These are phyloP conservation scores for Tricholomella constricta DNA, from an alignment of 768 basidiomycete genomes.

Conservation along the genomic window DNA sequence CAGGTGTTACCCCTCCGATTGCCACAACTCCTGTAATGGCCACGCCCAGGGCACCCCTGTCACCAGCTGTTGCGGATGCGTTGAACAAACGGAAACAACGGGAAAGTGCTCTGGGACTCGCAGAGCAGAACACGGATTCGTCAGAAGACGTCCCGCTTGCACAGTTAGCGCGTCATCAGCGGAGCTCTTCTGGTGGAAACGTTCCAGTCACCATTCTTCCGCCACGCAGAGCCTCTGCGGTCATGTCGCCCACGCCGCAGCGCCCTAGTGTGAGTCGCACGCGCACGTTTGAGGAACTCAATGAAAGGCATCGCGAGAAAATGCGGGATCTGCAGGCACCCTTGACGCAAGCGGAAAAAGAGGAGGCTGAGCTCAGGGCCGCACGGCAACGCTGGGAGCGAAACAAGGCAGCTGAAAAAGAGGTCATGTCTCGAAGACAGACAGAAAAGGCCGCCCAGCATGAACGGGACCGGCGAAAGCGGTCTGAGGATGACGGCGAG, in stretches of 20 bases:
- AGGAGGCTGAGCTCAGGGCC: conserved; percentile 72
- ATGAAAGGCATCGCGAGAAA: conserved; percentile 83
- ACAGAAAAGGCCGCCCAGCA: conserved; percentile 65
- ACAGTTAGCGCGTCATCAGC: conserved; percentile 28
- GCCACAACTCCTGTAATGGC: conserved; percentile 50
- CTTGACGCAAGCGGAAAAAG: conserved; percentile 76
- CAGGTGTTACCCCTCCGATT: conserved; percentile 80
- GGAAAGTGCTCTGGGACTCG: conserved; percentile 63
- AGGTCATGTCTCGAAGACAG: conserved; percentile 71
- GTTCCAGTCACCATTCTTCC: conserved; percentile 50
- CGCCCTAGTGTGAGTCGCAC: conserved; percentile 52
- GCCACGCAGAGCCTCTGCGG: conserved; percentile 41
- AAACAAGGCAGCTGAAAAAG: conserved; percentile 71
- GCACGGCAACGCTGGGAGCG: conserved; percentile 85
- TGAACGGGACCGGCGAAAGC: conserved; percentile 47
- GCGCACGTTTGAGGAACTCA: conserved; percentile 85
- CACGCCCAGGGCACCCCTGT: conserved; percentile 53
- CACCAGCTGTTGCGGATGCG: conserved; percentile 77
- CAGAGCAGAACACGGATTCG: conserved; percentile 39
- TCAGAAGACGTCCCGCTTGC: conserved; percentile 54
- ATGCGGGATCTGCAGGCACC: conserved; percentile 82
- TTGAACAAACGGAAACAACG: conserved; percentile 68
- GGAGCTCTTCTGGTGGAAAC: conserved; percentile 30
- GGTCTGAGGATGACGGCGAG: conserved; percentile 42
- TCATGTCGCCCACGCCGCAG: conserved; percentile 51